These are phyloP conservation scores for Penicillium diatomitis DNA, from an alignment of 495 filamentous ascomycete genomes.

Conservation along the genomic window DNA sequence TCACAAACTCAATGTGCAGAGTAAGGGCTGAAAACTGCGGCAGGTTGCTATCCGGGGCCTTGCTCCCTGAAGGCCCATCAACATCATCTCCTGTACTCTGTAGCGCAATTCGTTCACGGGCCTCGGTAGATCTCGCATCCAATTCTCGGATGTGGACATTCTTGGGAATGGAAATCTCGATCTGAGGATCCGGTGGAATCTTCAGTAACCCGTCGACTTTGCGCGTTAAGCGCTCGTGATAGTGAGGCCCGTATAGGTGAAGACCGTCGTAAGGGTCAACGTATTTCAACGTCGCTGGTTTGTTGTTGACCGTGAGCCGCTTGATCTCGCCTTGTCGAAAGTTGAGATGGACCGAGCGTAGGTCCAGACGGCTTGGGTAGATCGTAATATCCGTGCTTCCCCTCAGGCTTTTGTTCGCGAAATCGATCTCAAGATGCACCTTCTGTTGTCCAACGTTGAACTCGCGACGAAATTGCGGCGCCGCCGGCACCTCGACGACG, in stretches of 20 bases:
- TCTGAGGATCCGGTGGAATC: slow-evolving; percentile 48
- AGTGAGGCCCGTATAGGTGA: slow-evolving; percentile 61
- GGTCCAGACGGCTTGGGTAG: slow-evolving; percentile 54
- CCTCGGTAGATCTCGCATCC: slow-evolving; percentile 45
- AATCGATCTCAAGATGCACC: slow-evolving; percentile 82
- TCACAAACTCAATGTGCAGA: slow-evolving; percentile 62
- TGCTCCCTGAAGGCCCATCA: slow-evolving; percentile 27
- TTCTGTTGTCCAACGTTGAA: slow-evolving; percentile 70
- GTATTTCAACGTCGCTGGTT: slow-evolving; percentile 48
- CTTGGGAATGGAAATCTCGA: slow-evolving; percentile 56
- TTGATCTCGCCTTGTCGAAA: slow-evolving; percentile 78
- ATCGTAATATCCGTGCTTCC: slow-evolving; percentile 77
- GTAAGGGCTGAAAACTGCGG: slow-evolving; percentile 48
- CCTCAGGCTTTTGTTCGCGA: slow-evolving; percentile 60
- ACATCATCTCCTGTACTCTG: slow-evolving; percentile 29
- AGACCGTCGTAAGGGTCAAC: slow-evolving; percentile 63
- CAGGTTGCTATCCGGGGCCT: slow-evolving; percentile 28
- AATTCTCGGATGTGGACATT: slow-evolving; percentile 57
- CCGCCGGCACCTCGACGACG: slow-evolving; percentile 32
- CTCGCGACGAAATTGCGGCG: slow-evolving; percentile 27
- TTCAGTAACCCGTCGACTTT: slow-evolving; percentile 57
- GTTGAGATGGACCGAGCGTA: slow-evolving; percentile 66
- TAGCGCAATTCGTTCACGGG: slow-evolving; percentile 39
- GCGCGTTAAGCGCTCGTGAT: slow-evolving; percentile 62
- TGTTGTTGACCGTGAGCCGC: slow-evolving; percentile 61